These are phyloP conservation scores for Grosmannia clavigera DNA, from an alignment of 2,329 filamentous ascomycete species.

Conservation along the genomic window DNA sequence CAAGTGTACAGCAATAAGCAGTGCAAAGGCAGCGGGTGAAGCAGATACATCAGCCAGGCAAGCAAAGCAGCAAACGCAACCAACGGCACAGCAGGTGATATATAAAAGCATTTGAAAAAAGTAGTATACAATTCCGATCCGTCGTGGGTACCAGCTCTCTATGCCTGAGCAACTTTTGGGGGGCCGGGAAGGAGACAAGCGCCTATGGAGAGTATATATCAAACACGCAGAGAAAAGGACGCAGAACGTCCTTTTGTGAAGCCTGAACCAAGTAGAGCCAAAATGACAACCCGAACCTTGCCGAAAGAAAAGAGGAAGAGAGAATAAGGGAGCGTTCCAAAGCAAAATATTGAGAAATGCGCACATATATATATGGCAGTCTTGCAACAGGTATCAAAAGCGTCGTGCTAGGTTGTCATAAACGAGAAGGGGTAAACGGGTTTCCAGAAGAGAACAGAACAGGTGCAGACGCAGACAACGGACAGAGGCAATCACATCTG, in stretches of 20 bases:
- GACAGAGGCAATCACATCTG: constrained; percentile 65
- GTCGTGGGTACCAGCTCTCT: constrained; percentile 8
- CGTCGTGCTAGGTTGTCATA: constrained; percentile 1
- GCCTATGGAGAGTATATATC: constrained; percentile 14
- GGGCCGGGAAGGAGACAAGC: constrained; percentile 6
- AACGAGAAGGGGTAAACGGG: background rate
- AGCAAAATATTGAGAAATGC: constrained; percentile 9
- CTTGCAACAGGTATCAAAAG: constrained; percentile 18
- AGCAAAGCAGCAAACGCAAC: background rate
- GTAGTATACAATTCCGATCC: constrained; percentile 11
- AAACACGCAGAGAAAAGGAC: constrained; percentile 4
- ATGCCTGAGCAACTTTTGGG: constrained; percentile 10
- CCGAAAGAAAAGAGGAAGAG: constrained; percentile 13
- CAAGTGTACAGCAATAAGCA: background rate
- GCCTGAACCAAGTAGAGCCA: constrained; percentile 10
- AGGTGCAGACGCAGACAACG: background rate
- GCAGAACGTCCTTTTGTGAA: background rate
- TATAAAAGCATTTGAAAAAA: background rate
- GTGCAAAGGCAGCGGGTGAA: background rate
- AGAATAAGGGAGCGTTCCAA: background rate
- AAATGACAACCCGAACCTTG: constrained; percentile 6
- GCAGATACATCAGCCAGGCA: background rate
- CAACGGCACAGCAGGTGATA: constrained; percentile 1
- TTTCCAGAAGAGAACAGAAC: constrained; percentile 5
- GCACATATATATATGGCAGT: constrained; percentile 8